Percentiles rank a stretch among this genome's conserved stretches.
Conservation (phyloP, 495 filamentous ascomycete species). For the Letharia columbiana region DNA sequence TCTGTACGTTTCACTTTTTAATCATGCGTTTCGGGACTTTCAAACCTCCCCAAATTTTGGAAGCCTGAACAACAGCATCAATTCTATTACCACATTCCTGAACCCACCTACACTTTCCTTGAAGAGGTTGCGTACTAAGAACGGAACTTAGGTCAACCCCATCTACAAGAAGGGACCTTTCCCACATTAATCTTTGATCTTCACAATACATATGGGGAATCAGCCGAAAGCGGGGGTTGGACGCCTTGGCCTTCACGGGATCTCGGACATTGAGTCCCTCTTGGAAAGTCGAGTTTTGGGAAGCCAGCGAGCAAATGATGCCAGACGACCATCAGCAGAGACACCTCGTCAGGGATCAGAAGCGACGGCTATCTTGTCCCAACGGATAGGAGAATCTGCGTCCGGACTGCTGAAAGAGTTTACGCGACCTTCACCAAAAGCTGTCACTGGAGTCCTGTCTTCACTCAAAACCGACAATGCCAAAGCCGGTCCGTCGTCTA, state of each 20-base stretch:
- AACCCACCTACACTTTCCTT: neutral
- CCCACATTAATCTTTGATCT: neutral
- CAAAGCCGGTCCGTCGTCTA: constrained; percentile 6
- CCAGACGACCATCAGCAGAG: constrained; percentile 16
- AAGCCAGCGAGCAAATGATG: neutral
- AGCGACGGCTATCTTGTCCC: constrained; percentile 5
- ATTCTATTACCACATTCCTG: too few species aligned
- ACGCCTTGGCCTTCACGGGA: neutral
- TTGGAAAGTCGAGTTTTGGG: neutral
- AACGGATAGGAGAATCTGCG: constrained; percentile 20
- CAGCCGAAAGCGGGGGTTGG: neutral
- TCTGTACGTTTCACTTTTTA: too few species aligned
- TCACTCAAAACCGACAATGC: constrained; percentile 1
- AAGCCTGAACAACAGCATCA: too few species aligned
- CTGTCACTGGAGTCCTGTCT: constrained; percentile 1
- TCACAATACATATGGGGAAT: neutral
- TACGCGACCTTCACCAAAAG: neutral
- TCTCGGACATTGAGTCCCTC: neutral
- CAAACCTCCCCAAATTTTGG: neutral
- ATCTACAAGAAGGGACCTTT: neutral
- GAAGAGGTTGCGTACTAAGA: neutral
- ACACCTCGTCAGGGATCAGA: neutral
- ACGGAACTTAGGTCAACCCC: neutral
- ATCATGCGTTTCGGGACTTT: neutral
- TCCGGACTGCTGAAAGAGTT: constrained; percentile 14